Evolutionary conservation across 1,139 yeast genomes (phyloP), one percentile per base, ranked within the genome.

Genomic region (Schwanniomyces etchellsii): DNA sequence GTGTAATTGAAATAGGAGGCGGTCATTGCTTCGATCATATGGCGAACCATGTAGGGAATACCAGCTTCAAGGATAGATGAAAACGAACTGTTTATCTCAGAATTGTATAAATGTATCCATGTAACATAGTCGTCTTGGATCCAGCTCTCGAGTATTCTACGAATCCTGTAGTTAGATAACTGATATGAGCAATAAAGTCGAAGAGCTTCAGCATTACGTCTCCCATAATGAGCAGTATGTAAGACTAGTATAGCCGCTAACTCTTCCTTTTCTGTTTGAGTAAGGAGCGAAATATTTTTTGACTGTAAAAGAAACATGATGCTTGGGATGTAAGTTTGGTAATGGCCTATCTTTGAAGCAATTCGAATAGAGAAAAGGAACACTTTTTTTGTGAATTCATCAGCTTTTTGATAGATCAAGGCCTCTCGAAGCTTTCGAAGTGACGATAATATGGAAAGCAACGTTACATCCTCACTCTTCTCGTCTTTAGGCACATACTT

Each of bases 271-370:
- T 74, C 79, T 0, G 36, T 34, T 0, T 35, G 29, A 1, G 42
- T 37, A 14, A 73, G 44, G 1, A 55, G 31, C 1, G 38, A 38
- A 5, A 33, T 36, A 21, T 31, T 28, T n/a, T 31, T 22, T n/a
- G 22, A 18, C 9, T 17, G 34, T 13, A 74, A 47, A 9, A 74
- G 47, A 40, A 63, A 67, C 25, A 50, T 50, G 5, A 74, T 67
- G 29, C 77, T 60, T 1, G 83, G 81, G 1, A 77, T 38, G 40
- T 75, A 77, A 1, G 82, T 70, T 37, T 74, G 77, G 40, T 72
- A 70, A 39, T 72, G 74, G 3, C 76, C 76, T 4, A 67, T 48
- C 4, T 63, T 53, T 0, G 73, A 52, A 0, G 77, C 54, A 3
- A 73, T 55, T 28, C 77, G 47, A 4, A 71, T 58, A 0, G 81